These are phyloP conservation scores for Cutaneotrichosporon cutaneum DNA, from an alignment of 1,284 basidiomycete species.

Conservation along the genomic window DNA sequence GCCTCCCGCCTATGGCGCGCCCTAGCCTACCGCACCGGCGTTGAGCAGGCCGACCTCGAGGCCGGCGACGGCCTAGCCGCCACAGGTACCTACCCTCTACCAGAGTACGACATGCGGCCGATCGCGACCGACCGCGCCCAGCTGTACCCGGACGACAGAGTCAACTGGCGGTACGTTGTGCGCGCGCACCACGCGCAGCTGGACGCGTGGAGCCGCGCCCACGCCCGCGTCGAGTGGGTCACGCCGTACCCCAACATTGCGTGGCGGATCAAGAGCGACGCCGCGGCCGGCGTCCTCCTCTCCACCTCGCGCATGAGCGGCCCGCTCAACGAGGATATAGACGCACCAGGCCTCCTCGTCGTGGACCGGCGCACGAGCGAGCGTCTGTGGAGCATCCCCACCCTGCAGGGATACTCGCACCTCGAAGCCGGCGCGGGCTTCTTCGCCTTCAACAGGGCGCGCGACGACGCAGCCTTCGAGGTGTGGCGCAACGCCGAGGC, in stretches of 20 bases:
- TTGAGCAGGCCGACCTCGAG: conserved; percentile 24
- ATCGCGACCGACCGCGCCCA: conserved; percentile 12
- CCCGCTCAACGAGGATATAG: background rate
- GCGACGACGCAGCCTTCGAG: conserved; percentile 23
- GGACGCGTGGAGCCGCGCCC: conserved; percentile 34
- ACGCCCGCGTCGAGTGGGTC: conserved; percentile 34
- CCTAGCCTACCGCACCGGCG: conserved; percentile 22
- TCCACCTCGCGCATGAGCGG: conserved; percentile 27
- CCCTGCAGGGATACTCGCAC: conserved; percentile 32
- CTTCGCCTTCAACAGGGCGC: conserved; percentile 31
- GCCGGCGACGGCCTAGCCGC: conserved; percentile 14
- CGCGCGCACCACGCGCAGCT: conserved; percentile 23
- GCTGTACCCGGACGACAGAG: background rate
- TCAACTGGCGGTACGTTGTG: conserved; percentile 29
- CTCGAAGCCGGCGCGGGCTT: conserved; percentile 44
- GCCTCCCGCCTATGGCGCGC: conserved; percentile 30
- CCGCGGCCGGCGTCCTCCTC: conserved; percentile 34
- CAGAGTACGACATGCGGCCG: conserved; percentile 12
- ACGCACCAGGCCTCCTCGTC: conserved; percentile 10
- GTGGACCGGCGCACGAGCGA: conserved; percentile 18
- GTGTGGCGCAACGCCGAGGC: conserved; percentile 36
- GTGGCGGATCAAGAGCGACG: conserved; percentile 46
- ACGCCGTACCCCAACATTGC: conserved; percentile 30
- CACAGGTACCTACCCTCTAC: conserved; percentile 13
- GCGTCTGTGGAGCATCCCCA: conserved; percentile 33